phyloP scores from a whole-genome alignment of 306 rosid species.

The Fragaria nilgerrensis region DNA sequence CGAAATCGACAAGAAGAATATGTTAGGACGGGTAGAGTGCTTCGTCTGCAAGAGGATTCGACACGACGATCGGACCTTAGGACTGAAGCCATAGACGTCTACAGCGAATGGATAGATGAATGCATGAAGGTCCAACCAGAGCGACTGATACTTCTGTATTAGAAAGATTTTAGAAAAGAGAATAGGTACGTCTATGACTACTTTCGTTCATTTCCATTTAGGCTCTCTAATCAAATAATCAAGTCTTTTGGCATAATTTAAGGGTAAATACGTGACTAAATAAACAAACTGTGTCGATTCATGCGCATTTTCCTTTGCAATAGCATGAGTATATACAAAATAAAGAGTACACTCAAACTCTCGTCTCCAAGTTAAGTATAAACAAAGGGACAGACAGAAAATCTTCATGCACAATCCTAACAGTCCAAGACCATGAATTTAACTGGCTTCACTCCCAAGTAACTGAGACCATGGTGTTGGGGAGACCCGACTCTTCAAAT shows the following conservation, averaged over 20 bases:
- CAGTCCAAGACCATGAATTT: conserved; percentile 9
- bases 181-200: neutral
- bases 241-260: neutral
- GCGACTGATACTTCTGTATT: neutral
- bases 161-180: neutral
- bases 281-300: neutral
- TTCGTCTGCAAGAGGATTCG: neutral
- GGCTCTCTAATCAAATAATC: neutral
- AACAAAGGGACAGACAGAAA: neutral
- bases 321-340: conserved; percentile 18
- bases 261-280: neutral
- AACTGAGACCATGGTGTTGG: conserved; percentile 90
- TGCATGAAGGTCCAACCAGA: neutral
- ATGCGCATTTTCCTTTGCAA: neutral
- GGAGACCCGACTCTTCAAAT: conserved; percentile 81
- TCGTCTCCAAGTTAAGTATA: neutral
- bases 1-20: neutral
- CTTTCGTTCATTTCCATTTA: neutral
- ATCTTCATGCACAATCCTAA: neutral
- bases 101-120: neutral
- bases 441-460: conserved; percentile 80
- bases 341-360: neutral
- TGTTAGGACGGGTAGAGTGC: neutral
- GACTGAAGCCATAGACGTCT: neutral
- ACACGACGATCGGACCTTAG: neutral